These are phyloP conservation scores for Pythium aquatile DNA, from an alignment of 352 stramenopile species.

Conservation along the genomic window DNA sequence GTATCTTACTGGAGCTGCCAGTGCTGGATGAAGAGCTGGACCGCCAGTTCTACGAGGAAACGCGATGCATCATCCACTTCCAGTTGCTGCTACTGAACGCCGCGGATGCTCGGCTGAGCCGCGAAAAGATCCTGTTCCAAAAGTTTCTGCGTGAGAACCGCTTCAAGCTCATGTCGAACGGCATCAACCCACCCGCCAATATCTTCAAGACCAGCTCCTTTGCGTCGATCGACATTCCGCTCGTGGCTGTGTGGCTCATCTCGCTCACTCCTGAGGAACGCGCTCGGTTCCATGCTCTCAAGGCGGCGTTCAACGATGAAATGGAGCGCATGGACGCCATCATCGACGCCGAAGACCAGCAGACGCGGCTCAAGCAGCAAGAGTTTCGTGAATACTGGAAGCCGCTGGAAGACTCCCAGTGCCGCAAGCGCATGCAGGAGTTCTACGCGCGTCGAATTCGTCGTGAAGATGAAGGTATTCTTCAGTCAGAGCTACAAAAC, in stretches of 20 bases:
- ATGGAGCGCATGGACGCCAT: conserved; percentile 82
- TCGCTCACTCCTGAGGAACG: conserved; percentile 82
- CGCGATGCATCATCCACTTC: conserved; percentile 89
- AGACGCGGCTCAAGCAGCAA: conserved; percentile 43
- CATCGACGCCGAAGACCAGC: conserved; percentile 68
- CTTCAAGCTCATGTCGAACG: conserved; percentile 93
- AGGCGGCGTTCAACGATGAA: conserved; percentile 85
- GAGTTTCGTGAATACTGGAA: conserved; percentile 58
- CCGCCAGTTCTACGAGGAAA: conserved; percentile 86
- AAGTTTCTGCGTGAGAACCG: conserved; percentile 93
- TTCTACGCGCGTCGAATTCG: conserved; percentile 70
- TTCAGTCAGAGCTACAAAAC: conserved; percentile 34
- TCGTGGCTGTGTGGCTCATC: conserved; percentile 89
- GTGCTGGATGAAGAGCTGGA: conserved; percentile 75
- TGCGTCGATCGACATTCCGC: conserved; percentile 86
- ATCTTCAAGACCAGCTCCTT: conserved; percentile 90
- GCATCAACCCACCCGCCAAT: conserved; percentile 87
- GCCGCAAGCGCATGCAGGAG: conserved; percentile 68
- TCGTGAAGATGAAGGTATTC: conserved; percentile 63
- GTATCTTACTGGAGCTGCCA: conserved; percentile 58
- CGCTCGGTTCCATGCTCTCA: conserved; percentile 86
- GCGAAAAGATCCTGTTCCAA: conserved; percentile 91
- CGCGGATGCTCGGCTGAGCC: conserved; percentile 81
- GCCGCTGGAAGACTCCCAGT: conserved; percentile 64
- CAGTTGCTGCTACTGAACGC: conserved; percentile 89